Evolutionary conservation across 2,329 filamentous ascomycete genomes (phyloP).

Genomic region (Trichoderma breve): DNA sequence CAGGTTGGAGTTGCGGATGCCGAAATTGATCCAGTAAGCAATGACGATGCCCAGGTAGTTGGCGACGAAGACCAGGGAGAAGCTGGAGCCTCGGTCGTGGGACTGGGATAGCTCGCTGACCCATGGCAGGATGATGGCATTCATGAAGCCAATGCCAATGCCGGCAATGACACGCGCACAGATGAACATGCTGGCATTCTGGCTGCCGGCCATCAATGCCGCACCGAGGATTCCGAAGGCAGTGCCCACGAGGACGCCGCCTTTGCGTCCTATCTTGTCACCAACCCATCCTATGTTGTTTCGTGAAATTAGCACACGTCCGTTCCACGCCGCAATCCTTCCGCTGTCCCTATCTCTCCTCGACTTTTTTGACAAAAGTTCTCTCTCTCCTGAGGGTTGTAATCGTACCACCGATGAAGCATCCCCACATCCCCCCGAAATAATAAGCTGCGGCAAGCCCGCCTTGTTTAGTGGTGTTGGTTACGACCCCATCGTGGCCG

Average conservation of each 20-base stretch:
- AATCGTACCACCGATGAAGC: conserved; percentile 42
- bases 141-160: conserved; percentile 51
- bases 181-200: conserved; percentile 48
- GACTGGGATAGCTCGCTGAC: conserved; percentile 49
- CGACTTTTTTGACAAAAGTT: not conserved
- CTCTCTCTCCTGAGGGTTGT: not conserved
- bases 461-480: conserved; percentile 48
- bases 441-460: conserved; percentile 55
- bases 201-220: conserved; percentile 45
- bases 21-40: conserved; percentile 42
- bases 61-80: conserved; percentile 51
- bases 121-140: conserved; percentile 48
- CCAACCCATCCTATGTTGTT: conserved; percentile 40
- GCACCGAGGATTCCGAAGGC: conserved; percentile 49
- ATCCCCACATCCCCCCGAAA: conserved; percentile 49
- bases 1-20: conserved; percentile 29
- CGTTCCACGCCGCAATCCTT: not conserved
- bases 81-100: conserved; percentile 44
- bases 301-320: not conserved
- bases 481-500: conserved; percentile 46
- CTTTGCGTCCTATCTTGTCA: conserved; percentile 51
- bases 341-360: not conserved
- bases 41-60: conserved; percentile 51
- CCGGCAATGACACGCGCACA: conserved; percentile 50
- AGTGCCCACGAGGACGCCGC: conserved; percentile 45